These are phyloP conservation scores for Pyrenophora tritici-repentis DNA, from an alignment of 2,329 filamentous ascomycete species.

Conservation along the genomic window DNA sequence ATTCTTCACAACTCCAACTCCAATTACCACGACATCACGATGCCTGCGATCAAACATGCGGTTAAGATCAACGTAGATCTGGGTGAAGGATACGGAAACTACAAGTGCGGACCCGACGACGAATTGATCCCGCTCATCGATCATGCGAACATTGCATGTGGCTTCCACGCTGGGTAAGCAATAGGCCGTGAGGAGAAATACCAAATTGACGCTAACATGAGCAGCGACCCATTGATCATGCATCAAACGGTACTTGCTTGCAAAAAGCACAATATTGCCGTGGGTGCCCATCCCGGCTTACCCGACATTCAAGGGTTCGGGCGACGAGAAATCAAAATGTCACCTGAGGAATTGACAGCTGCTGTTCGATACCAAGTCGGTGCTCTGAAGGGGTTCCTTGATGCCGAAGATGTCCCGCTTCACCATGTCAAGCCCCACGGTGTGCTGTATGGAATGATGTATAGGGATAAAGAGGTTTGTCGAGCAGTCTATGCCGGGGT, in stretches of 20 bases:
- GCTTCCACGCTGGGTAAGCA: slow-evolving; percentile 56
- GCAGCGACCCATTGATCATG: slow-evolving; percentile 66
- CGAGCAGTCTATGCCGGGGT: slow-evolving; percentile 60
- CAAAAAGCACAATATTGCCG: slow-evolving; percentile 61
- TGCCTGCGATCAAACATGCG: slow-evolving; percentile 58
- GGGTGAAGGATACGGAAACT: slow-evolving; percentile 59
- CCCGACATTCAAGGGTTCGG: slow-evolving; percentile 71
- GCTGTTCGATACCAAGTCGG: slow-evolving; percentile 67
- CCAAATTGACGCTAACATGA: slow-evolving; percentile 10
- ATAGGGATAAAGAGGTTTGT: slow-evolving; percentile 57
- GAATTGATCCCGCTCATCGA: slow-evolving; percentile 66
- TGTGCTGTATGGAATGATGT: slow-evolving; percentile 63
- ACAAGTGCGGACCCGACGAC: slow-evolving; percentile 61
- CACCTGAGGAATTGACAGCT: slow-evolving; percentile 61
- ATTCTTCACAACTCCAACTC: not conserved
- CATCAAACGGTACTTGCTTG: slow-evolving; percentile 62
- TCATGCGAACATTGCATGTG: slow-evolving; percentile 66
- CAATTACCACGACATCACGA: slow-evolving; percentile 27
- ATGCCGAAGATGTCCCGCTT: slow-evolving; percentile 60
- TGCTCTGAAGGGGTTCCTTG: slow-evolving; percentile 63
- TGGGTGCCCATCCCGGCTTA: slow-evolving; percentile 68
- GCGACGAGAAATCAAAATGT: slow-evolving; percentile 64
- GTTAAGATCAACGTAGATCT: slow-evolving; percentile 61
- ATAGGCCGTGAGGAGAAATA: not conserved
- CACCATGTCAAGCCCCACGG: slow-evolving; percentile 69